These are phyloP conservation scores for Hevea brasiliensis DNA, from an alignment of 345 rosid genomes.

Conservation along the genomic window DNA sequence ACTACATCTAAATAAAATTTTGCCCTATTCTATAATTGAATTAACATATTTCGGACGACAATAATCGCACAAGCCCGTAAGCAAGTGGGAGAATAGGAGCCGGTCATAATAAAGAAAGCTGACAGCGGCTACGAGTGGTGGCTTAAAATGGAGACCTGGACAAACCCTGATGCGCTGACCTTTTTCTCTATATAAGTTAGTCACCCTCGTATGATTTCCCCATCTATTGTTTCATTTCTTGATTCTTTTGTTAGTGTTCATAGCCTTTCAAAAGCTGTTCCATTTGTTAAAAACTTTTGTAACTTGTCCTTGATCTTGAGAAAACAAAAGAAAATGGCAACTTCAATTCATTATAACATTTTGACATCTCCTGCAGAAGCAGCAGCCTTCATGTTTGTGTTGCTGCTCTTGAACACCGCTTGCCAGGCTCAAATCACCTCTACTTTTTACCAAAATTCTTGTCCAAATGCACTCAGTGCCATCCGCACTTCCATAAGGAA, in stretches of 20 bases:
- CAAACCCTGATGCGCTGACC: neutral
- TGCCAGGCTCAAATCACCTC: slow-evolving; percentile 12
- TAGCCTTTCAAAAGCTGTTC: too few species aligned
- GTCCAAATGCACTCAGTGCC: slow-evolving; percentile 18
- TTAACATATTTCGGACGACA: neutral
- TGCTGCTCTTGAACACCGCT: neutral
- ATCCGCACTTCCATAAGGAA: slow-evolving; percentile 10
- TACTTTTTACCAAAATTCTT: neutral
- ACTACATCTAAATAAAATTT: too few species aligned
- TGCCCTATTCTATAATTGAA: too few species aligned
- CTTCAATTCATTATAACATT: neutral
- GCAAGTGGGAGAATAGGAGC: neutral
- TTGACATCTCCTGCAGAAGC: neutral
- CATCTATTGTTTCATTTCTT: neutral
- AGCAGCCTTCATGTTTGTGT: neutral
- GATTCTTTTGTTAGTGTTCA: too few species aligned
- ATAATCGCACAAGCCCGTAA: neutral
- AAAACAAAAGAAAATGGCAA: too few species aligned
- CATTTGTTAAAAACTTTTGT: too few species aligned
- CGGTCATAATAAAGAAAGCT: neutral
- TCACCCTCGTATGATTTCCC: neutral
- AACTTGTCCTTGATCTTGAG: too few species aligned
- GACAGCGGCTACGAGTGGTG: neutral
- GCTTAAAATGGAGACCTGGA: neutral
- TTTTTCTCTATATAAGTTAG: neutral